phyloP scores from a whole-genome alignment of 2,329 filamentous ascomycete species.

The Cercospora sojina region DNA sequence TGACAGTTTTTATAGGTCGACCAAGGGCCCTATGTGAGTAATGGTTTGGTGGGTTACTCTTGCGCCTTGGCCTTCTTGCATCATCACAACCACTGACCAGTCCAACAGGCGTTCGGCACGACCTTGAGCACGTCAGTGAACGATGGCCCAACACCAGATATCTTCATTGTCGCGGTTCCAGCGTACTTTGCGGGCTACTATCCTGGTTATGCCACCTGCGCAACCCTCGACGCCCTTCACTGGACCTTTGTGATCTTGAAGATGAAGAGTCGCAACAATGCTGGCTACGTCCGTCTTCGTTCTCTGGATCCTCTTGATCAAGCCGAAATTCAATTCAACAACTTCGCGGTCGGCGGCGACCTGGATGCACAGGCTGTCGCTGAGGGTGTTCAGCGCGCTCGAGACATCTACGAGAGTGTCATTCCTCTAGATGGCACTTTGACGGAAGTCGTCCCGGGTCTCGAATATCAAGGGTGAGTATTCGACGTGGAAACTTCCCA shows the following conservation, averaged over 20 bases:
- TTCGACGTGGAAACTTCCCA: too few relatives aligned
- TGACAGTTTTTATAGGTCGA: constrained; percentile 14
- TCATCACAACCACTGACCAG: constrained; percentile 24
- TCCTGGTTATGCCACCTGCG: constrained; percentile 44
- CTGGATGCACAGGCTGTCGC: constrained; percentile 46
- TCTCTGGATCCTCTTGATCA: constrained; percentile 63
- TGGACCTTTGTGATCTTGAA: constrained; percentile 57
- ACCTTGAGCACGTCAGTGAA: constrained; percentile 14
- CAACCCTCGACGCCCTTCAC: constrained; percentile 49
- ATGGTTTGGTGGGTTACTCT: constrained; percentile 50
- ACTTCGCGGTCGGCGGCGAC: constrained; percentile 49
- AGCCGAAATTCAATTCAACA: constrained; percentile 64
- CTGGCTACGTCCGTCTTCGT: constrained; percentile 60
- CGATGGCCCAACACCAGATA: constrained; percentile 39
- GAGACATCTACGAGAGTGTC: constrained; percentile 30
- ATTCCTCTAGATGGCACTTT: constrained; percentile 17
- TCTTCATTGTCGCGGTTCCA: constrained; percentile 57
- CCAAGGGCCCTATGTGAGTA: constrained; percentile 48
- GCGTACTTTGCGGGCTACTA: constrained; percentile 57
- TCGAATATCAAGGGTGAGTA: constrained; percentile 28
- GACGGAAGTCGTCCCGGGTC: constrained; percentile 43
- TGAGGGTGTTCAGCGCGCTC: constrained; percentile 56
- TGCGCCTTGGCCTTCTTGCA: constrained; percentile 41
- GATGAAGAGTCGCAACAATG: constrained; percentile 61
- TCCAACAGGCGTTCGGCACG: constrained; percentile 28